Evolutionary conservation across 2,329 filamentous ascomycete species (phyloP).

Genomic region (Microsporum ferrugineum): DNA sequence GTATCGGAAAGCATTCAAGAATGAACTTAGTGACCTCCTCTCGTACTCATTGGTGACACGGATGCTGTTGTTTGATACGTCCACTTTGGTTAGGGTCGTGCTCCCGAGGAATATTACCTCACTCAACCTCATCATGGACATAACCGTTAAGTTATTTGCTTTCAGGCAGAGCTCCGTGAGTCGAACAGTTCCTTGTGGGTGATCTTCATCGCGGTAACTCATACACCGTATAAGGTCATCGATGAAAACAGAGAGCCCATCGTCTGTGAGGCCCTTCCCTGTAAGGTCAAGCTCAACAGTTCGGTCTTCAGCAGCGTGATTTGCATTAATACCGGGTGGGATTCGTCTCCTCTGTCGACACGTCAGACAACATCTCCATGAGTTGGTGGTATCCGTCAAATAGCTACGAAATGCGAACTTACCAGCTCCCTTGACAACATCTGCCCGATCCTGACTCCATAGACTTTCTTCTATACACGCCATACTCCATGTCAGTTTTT

Average conservation of each 20-base stretch:
- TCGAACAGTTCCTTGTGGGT: constrained; percentile 23
- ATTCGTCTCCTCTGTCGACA: constrained; percentile 26
- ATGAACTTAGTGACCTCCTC: constrained; percentile 32
- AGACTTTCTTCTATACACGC: constrained; percentile 31
- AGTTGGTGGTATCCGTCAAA: neutral
- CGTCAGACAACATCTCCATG: constrained; percentile 5
- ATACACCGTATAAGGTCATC: constrained; percentile 33
- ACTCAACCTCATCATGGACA: constrained; percentile 32
- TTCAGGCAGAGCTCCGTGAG: constrained; percentile 38
- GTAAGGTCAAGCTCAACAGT: constrained; percentile 37
- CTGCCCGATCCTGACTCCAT: constrained; percentile 36
- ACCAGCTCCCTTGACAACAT: constrained; percentile 37
- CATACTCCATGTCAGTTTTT: neutral
- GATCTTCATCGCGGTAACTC: constrained; percentile 21
- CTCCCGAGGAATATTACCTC: constrained; percentile 31
- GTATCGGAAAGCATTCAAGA: constrained; percentile 33
- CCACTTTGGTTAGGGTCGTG: constrained; percentile 37
- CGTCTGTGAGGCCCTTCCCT: constrained; percentile 37
- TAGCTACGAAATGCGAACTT: constrained; percentile 9
- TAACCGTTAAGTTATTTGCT: constrained; percentile 35
- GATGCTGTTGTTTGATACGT: constrained; percentile 38
- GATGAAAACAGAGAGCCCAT: constrained; percentile 34
- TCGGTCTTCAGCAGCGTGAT: constrained; percentile 23
- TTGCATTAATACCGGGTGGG: constrained; percentile 20
- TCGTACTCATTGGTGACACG: constrained; percentile 27